Evolutionary conservation across 202 grass and related monocot species (phyloP).

Genomic region (Zizania palustris): DNA sequence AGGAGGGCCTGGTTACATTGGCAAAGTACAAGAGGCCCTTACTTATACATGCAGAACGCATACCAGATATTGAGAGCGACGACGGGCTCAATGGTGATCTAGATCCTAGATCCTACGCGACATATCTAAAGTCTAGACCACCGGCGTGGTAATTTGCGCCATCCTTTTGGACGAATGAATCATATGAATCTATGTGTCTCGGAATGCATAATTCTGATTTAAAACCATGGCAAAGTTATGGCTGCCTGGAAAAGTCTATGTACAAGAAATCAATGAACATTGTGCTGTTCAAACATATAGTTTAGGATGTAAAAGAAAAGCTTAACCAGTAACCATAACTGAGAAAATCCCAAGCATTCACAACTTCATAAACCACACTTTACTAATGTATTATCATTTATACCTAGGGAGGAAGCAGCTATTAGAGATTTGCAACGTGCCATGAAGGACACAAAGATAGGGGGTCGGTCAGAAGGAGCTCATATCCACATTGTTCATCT

Average conservation of each 20-base stretch:
- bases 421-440: slow-evolving; percentile 73
- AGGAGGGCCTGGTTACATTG: slow-evolving; percentile 87
- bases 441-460: slow-evolving; percentile 59
- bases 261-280: neutral
- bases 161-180: neutral
- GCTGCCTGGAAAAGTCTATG: neutral
- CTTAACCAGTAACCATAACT: neutral
- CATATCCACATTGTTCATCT: slow-evolving; percentile 92
- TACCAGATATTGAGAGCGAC: slow-evolving; percentile 51
- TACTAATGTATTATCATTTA: neutral
- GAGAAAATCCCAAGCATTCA: neutral
- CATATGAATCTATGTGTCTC: neutral
- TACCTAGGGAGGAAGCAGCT: slow-evolving; percentile 84
- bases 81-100: slow-evolving; percentile 36
- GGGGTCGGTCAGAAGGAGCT: slow-evolving; percentile 82
- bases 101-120: slow-evolving; percentile 66
- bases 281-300: neutral
- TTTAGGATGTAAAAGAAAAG: slow-evolving; percentile 1
- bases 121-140: slow-evolving; percentile 82
- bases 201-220: slow-evolving; percentile 11
- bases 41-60: slow-evolving; percentile 83
- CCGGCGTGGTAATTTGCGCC: slow-evolving; percentile 64
- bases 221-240: neutral
- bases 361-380: neutral
- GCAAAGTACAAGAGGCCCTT: slow-evolving; percentile 87